Conservation (phyloP, 305 asterid species). For the Plantago coronopus region DNA sequence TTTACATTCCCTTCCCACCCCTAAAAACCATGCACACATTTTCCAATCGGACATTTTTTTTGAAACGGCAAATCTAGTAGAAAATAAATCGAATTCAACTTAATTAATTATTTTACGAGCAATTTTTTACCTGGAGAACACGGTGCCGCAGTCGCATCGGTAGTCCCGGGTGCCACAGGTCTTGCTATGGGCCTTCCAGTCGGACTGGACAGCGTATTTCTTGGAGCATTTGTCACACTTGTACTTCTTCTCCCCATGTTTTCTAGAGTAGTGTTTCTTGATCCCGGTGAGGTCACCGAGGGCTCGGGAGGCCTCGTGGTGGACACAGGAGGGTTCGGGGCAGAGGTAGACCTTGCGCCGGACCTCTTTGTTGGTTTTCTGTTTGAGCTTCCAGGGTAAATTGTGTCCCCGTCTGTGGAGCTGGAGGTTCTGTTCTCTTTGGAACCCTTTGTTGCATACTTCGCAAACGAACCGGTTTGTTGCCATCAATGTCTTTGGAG, state of each 20-base stretch:
- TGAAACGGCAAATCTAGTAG: no score
- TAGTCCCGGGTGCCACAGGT: conserved; percentile 82
- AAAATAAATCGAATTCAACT: conserved; percentile 2
- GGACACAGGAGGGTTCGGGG: conserved; percentile 79
- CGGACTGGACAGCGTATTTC: conserved; percentile 85
- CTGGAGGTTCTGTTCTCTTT: conserved; percentile 77
- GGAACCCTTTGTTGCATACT: conserved; percentile 83
- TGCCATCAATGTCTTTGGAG: conserved; percentile 86
- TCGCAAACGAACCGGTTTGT: conserved; percentile 76
- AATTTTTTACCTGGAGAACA: conserved; percentile 56
- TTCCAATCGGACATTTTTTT: no score
- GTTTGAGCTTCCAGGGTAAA: conserved; percentile 75
- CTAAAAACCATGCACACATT: conserved; percentile 2
- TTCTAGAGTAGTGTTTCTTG: conserved; percentile 66
- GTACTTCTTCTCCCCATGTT: conserved; percentile 74
- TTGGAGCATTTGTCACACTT: conserved; percentile 77
- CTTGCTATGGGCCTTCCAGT: conserved; percentile 83
- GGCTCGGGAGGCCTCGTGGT: conserved; percentile 74
- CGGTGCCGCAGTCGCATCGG: conserved; percentile 78
- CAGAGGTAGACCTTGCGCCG: conserved; percentile 66
- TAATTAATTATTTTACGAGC: background rate
- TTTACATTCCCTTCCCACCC: background rate
- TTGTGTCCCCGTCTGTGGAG: conserved; percentile 82
- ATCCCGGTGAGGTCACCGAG: conserved; percentile 87
- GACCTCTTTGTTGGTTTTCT: conserved; percentile 60